Conservation (phyloP, 305 asterid species). For the Fraxinus velutina region DNA sequence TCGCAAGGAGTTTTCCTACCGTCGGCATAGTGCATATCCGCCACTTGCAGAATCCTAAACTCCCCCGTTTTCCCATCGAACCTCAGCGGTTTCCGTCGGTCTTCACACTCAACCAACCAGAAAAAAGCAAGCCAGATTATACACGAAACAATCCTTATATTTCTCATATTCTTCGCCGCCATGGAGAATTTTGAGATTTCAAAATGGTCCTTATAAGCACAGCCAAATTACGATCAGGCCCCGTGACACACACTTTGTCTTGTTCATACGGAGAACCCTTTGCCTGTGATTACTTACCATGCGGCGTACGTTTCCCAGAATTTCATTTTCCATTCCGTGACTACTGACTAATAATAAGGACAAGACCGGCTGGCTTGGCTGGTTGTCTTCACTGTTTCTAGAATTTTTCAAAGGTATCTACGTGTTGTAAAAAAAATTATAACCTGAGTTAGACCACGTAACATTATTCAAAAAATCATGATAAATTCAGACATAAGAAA, state of each 20-base stretch:
- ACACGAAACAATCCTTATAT: conserved; percentile 6
- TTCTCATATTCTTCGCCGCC: conserved; percentile 16
- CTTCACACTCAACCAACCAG: conserved; percentile 20
- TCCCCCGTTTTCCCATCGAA: conserved; percentile 60
- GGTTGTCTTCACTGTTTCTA: background rate
- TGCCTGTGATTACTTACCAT: background rate
- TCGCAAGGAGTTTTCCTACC: conserved; percentile 63
- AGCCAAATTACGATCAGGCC: background rate
- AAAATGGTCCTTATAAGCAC: background rate
- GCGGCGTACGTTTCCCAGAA: background rate
- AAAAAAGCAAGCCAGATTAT: conserved; percentile 24
- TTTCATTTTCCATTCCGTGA: background rate
- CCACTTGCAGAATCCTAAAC: conserved; percentile 83
- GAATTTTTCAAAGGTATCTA: background rate
- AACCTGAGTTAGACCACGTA: too few relatives aligned
- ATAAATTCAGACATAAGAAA: too few relatives aligned
- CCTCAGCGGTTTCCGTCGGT: conserved; percentile 38
- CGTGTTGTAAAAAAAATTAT: too few relatives aligned
- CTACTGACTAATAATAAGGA: background rate
- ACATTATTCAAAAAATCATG: too few relatives aligned
- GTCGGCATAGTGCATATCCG: conserved; percentile 87
- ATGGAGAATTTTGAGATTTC: background rate
- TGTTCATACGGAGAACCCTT: background rate
- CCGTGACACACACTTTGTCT: background rate
- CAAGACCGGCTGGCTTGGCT: background rate